Evolutionary conservation across 768 basidiomycete species (phyloP), one percentile per base, ranked within the genome.

Genomic region (Auricularia sp.): DNA sequence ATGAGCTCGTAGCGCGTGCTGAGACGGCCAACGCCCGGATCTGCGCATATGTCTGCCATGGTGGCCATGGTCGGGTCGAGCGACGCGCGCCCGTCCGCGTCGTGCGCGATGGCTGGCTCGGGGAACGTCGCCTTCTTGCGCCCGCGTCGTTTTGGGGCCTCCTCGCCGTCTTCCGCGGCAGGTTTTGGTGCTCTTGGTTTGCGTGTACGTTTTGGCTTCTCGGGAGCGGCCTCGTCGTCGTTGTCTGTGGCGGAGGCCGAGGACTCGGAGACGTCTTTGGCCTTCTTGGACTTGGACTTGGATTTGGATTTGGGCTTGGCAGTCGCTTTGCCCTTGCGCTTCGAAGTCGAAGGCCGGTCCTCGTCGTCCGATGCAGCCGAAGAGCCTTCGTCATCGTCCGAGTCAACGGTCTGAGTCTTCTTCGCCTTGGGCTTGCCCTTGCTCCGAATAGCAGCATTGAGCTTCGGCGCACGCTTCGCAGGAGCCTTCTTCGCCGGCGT

Each of bases 51-150:
- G 0, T 84, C 74, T 16, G 89, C 88, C 90, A 92, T 92, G 4
- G 90, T 91, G n/a, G 89, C 77, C 7, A 83, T 77, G 0, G 90
- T 91, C n/a, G 90, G 90, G 68, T 92, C 90, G 59, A 92, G 75
- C 39, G 88, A 86, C 70, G 89, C 88, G 23, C 89, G 89, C 3
- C 87, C 86, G 71, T 84, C 82, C 0, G 83, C 84, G 62, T 80
- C 77, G 33, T 10, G 5, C 14, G 47, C 47, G 21, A 21, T 51
- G 7, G 39, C 39, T 5, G 47, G 47, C 6, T 5, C 18, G 10
- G 14, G 14, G 16, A 51, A 16, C 18, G 8, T 18, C 47, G 14
- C 21, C 47, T 51, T 51, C 47, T 51, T 16, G 21, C 47, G 47
- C 0, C 47, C 47, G 47, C 47, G 47, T 1, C 47, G 47, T 3